A percentile compares a stretch with the other conserved stretches of the same genome.
These are phyloP conservation scores for Geranium brycei DNA, from an alignment of 345 rosid species.

Conservation along the genomic window DNA sequence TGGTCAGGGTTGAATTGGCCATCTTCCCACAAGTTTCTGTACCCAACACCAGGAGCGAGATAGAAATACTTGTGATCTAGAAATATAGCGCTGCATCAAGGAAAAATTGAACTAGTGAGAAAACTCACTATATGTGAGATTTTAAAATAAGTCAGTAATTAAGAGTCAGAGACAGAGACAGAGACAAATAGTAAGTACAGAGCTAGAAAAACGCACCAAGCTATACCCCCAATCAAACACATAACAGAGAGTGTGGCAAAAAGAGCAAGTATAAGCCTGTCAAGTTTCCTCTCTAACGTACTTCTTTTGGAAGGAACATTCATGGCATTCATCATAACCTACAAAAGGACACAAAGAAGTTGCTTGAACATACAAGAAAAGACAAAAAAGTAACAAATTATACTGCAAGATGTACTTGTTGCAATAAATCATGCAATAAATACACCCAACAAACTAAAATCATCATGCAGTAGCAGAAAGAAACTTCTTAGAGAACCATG, in stretches of 20 bases:
- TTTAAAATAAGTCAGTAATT: no score
- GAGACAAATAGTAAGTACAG: background rate
- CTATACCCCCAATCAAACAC: constrained; percentile 88
- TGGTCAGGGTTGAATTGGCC: constrained; percentile 62
- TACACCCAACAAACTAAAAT: background rate
- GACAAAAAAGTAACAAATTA: background rate
- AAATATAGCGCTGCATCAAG: constrained; percentile 70
- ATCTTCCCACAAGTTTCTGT: constrained; percentile 14
- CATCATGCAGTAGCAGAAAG: background rate
- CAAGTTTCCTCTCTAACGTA: constrained; percentile 96
- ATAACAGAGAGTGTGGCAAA: constrained; percentile 72
- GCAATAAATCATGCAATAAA: background rate
- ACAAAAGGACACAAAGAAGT: constrained; percentile 9
- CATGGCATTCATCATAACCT: constrained; percentile 99
- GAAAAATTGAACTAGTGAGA: background rate
- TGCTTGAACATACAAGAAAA: background rate
- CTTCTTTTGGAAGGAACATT: constrained; percentile 99
- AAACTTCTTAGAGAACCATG: no score
- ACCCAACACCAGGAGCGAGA: constrained; percentile 38
- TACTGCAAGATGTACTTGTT: background rate
- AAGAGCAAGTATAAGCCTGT: constrained; percentile 84
- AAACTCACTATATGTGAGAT: background rate
- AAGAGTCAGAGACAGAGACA: no score
- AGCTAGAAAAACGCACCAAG: constrained; percentile 37
- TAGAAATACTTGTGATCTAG: constrained; percentile 58